A percentile compares a stretch with the other conserved stretches of the same genome.
These are phyloP conservation scores for Yarrowia hollandica DNA, from an alignment of 805 yeast genomes.

Conservation along the genomic window DNA sequence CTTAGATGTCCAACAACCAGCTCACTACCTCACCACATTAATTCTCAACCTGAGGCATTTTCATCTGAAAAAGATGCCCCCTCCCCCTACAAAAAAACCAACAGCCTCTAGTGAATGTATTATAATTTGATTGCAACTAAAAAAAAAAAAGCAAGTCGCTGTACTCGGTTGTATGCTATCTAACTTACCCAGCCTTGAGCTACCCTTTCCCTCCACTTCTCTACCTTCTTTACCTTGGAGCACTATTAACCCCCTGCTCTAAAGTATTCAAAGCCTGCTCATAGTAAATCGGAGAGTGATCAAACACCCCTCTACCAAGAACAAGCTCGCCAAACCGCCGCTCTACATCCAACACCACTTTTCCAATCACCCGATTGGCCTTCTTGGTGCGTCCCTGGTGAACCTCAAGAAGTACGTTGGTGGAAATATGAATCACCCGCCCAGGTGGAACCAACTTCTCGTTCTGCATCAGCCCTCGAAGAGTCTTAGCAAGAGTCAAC, in stretches of 20 bases:
- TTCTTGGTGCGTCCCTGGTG: constrained; percentile 90
- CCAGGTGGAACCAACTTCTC: constrained; percentile 44
- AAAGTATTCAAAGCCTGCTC: constrained; percentile 39
- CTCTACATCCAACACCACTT: constrained; percentile 39
- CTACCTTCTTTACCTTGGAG: constrained; percentile 16
- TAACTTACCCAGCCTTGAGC: too few species aligned
- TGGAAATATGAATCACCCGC: constrained; percentile 39
- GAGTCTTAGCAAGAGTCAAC: constrained; percentile 37
- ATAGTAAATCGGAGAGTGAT: constrained; percentile 42
- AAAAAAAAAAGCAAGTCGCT: too few species aligned
- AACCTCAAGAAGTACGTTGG: constrained; percentile 38
- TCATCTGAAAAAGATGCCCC: too few species aligned
- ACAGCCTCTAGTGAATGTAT: not conserved
- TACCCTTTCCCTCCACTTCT: too few species aligned
- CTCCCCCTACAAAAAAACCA: too few species aligned
- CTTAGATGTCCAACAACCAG: too few species aligned
- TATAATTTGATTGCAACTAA: constrained; percentile 3
- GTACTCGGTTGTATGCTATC: too few species aligned
- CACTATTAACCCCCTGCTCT: constrained; percentile 37
- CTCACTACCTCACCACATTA: too few species aligned
- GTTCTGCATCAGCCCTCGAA: constrained; percentile 38
- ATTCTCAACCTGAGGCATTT: not conserved
- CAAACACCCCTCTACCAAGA: constrained; percentile 41
- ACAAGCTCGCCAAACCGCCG: constrained; percentile 41
- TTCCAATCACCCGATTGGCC: constrained; percentile 75